Base-by-base conservation (phyloP, 2,329 filamentous ascomycete species). In the Malbranchea zuffiana region DNA sequence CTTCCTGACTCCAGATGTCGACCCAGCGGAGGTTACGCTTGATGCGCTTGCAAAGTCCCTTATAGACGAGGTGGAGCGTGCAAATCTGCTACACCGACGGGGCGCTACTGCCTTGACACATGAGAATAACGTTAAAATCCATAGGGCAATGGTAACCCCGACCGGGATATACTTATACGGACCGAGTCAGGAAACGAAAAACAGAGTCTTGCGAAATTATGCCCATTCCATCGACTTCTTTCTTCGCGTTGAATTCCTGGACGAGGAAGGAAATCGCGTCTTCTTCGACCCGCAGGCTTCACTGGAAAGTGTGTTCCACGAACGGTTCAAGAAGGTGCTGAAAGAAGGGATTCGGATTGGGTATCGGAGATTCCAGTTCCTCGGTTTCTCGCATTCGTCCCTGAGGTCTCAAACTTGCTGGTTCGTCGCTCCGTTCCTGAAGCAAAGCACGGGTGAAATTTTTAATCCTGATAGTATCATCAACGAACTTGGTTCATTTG, bases 311-410 rank as follows among this genome's bases (percentile, higher is more conserved):
- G 65, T 85, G 6, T 67, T 61, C 32, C 71, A 74, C 42, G 47
- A 53, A 0, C 72, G 78, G 0, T 87, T 86, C 55, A 71, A 71
- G 35, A 44, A 51, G 0, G 60, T 84, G 0, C 63, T 90, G 6
- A 54, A 61, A 2, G 50, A 65, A 0, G 77, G 76, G 0, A 72
- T 92, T 18, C 50, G 59, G 1, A 72, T 88, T 36, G 80, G 71
- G 2, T 80, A 75, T 0, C 65, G 75, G 8, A 51, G 56, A 1
- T 85, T 75, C 49, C 57, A 60, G 0, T 88, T 87, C 49, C 64
- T 88, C 0, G 82, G 82, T 0, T 88, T 86, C 54, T 86, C 81
- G 0, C 79, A 87, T 54, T 88, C 82, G 0, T 86, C 82, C 0
- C 66, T 88, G 3, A 69, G 82, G 8, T 68, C 75, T 1, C 80